These are phyloP conservation scores for Violaceomyces palustris DNA, from an alignment of 1,284 basidiomycete genomes.

Conservation along the genomic window DNA sequence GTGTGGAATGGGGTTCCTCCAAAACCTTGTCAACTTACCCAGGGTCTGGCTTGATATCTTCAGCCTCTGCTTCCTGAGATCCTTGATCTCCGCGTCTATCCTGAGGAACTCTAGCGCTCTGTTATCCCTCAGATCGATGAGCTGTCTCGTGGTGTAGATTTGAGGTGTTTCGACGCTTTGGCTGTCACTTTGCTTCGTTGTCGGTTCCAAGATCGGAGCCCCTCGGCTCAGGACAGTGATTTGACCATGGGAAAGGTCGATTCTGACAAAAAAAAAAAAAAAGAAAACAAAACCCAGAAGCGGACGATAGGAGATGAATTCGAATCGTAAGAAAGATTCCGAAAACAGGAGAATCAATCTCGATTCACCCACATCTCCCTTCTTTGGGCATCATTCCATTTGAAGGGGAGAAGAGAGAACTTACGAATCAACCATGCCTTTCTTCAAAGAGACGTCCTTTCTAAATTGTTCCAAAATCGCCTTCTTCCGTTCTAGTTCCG, in stretches of 20 bases:
- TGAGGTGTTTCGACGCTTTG: background rate
- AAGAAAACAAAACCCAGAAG: too few species aligned
- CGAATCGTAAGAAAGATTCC: too few species aligned
- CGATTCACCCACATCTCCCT: background rate
- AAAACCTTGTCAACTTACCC: too few species aligned
- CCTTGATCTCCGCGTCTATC: slow-evolving; percentile 11
- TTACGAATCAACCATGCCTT: slow-evolving; percentile 14
- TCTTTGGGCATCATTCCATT: slow-evolving; percentile 9
- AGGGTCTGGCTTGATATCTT: slow-evolving; percentile 11
- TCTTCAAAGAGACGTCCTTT: slow-evolving; percentile 7
- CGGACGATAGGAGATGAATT: too few species aligned
- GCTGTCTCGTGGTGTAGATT: slow-evolving; percentile 17
- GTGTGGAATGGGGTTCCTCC: too few species aligned
- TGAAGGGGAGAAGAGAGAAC: slow-evolving; percentile 16
- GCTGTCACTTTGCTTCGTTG: too few species aligned
- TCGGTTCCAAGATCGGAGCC: too few species aligned
- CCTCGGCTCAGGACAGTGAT: too few species aligned
- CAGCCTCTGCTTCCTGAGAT: slow-evolving; percentile 10
- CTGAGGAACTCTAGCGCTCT: slow-evolving; percentile 23
- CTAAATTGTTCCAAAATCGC: slow-evolving; percentile 8
- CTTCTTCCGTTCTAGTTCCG: slow-evolving; percentile 18
- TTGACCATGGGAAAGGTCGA: too few species aligned
- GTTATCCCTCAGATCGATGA: slow-evolving; percentile 23
- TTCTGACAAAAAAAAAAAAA: too few species aligned
- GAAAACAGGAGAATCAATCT: background rate